Conservation (phyloP, 225 moss, liverwort and hornwort genomes). For the Sphagnum tenellum region DNA sequence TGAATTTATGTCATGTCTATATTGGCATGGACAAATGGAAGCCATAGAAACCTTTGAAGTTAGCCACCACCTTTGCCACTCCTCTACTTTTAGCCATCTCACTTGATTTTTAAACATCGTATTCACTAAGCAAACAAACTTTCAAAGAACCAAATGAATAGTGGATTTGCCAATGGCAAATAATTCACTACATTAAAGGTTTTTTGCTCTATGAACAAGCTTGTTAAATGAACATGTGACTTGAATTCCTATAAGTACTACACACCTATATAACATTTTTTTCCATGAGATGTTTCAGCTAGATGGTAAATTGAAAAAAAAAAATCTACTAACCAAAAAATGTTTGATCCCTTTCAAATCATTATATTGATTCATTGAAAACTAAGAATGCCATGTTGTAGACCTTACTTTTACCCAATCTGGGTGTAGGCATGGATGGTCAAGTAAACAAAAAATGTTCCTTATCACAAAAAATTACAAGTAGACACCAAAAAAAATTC, state of each 20-base stretch:
- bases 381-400: not conserved
- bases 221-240: not conserved
- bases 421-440: not conserved
- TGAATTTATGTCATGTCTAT: not conserved
- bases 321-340: no score
- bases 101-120: not conserved
- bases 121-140: not conserved
- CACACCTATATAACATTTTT: not conserved
- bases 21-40: not conserved
- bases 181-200: not conserved
- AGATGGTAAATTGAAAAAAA: no score
- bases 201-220: not conserved
- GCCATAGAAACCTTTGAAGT: not conserved
- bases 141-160: not conserved
- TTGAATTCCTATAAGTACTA: not conserved
- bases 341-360: not conserved
- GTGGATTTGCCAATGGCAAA: not conserved
- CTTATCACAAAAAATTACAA: no score
- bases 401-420: not conserved
- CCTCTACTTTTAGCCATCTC: not conserved
- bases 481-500: no score
- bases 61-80: not conserved
- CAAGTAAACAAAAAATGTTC: no score
- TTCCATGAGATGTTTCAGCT: no score
- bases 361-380: not conserved